Base-by-base conservation (phyloP, 495 filamentous ascomycete species). In the Penicillium subrubescens region DNA sequence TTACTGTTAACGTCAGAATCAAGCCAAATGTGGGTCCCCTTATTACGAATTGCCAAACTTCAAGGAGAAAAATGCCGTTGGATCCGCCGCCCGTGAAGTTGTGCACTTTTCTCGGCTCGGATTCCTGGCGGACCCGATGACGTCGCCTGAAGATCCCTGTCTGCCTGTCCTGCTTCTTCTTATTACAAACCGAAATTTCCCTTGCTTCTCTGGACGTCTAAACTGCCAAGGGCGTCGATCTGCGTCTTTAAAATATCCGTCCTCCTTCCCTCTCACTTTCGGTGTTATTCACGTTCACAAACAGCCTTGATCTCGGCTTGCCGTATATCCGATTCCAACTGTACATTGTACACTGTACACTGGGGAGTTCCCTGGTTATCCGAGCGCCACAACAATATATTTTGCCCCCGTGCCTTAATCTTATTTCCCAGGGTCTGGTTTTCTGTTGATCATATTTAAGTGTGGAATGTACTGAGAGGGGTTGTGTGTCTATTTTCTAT, bases 341-440 rank as follows among this genome's bases (percentile, higher is more conserved):
- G 25, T 27, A 27, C 25, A n/a, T 31, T 8, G 46, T 14, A 23
- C 44, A 34, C 12, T 56, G 51, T 57, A 50, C 44, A 65, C 25
- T 27, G 2, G 25, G 4, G 4, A 1, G 57, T 68, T 51, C 66
- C 19, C 17, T n/a, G 23, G 31, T 27, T 37, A 61, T 17, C 64
- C 46, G 61, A n/a, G 57, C 59, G 63, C 66, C 66, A 68, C 66
- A 62, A 65, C 37, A 60, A 37, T 51, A 27, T 46, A 41, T 21
- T 55, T 19, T n/a, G 25, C 34, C 8, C 41, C 5, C 33, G 10
- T 23, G n/a, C 55, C 29, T 25, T 31, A 68, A 68, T 68, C 54
- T 65, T 65, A 63, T 52, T 50, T 31, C 33, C n/a, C 57, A 25
- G 23, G 59, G 44, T 15, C 15, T 27, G 23, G n/a, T n/a, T n/a